Base-by-base conservation (phyloP, 495 filamentous ascomycete genomes). In the Ascodesmis nigricans region DNA sequence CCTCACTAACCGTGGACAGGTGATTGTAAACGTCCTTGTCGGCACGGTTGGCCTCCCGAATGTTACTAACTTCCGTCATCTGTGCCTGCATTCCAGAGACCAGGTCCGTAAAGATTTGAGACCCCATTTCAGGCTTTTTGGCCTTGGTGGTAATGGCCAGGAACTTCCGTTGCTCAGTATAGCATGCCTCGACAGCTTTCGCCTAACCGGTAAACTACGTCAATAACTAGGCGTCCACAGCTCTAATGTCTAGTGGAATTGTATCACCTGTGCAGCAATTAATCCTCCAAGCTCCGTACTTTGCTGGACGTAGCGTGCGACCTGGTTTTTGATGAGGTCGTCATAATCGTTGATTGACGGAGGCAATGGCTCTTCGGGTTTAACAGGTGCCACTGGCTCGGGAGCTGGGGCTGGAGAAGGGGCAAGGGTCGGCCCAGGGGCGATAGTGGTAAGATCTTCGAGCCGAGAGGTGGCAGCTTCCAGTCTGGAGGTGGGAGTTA, bases 381-480 rank as follows among this genome's bases (percentile, higher is more conserved):
- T 62, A 6, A 55, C 53, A 13, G 61, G 57, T 5, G 58, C 57
- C 29, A 61, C 53, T 17, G 22, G 35, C 11, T 24, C 23, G 19
- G 33, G 10, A 14, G 22, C 33, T 35, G 36, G 52, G 43, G 13
- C 37, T 39, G 30, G 10, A 45, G 64, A 64, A 19, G 67, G 55
- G 9, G 63, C 52, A 37, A 72, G 66, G 44, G 64, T 64, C 32
- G 76, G 61, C 17, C 73, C 69, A 45, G 77, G 70, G 14, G 82
- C 82, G n/a, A 45, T 36, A 2, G 47, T 31, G 4, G 49, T 38
- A 50, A 95, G 87, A 55, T 97, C 87, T 62, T 97, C 87, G 39
- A 99, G 66, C 40, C 90, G 73, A 43, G 81, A 83, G 42, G 87
- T 95, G 25, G 87, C 87, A 52, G 87, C 87, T 65, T 99, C 87